Evolutionary conservation across 2,329 filamentous ascomycete genomes (phyloP), one percentile per base, ranked within the genome.

Genomic region (Monilinia fructigena): DNA sequence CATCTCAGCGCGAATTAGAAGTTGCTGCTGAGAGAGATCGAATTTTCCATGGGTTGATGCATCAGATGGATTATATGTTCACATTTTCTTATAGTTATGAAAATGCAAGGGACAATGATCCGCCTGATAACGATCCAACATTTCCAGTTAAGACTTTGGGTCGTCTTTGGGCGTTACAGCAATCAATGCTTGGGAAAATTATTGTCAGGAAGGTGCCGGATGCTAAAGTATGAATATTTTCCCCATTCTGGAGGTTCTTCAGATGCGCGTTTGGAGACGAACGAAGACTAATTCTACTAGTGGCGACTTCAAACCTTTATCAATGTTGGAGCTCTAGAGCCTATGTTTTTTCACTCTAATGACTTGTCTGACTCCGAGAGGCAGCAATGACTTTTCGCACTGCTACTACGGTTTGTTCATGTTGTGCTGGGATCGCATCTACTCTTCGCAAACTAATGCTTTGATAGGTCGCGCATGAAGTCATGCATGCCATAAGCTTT

Each of bases 401-500:
- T 26, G 58, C 58, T 26, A 50, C 20, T 48, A 60, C 58, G n/a
- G 58, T 60, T 5, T 26, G 58, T 60, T 38, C 31, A 6, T 50
- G 4, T 26, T 11, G 2, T 0, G 6, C 7, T 8, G 31, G 31
- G 7, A 18, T 0, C 12, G 1, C 26, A 18, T 26, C 14, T 38
- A 26, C 7, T 38, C 31, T 11, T 26, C 8, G 18, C 5, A 11
- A 50, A 26, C n/a, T 60, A 60, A 60, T 38, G 20, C 10, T 3
- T 50, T 20, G 7, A 20, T 23, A 60, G 58, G 48, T 60, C 48
- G 20, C 45, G 4, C 58, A 60, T 48, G 58, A 60, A 60, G 12
- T 60, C 6, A 60, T 60, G 45, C 58, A 60, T 60, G 58, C 58
- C 2, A 60, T 60, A 50, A 28, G 20, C 20, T 60, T 50, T 60